phyloP scores from a whole-genome alignment of 2,329 filamentous ascomycete genomes.

The Fusarium cyanostomum region DNA sequence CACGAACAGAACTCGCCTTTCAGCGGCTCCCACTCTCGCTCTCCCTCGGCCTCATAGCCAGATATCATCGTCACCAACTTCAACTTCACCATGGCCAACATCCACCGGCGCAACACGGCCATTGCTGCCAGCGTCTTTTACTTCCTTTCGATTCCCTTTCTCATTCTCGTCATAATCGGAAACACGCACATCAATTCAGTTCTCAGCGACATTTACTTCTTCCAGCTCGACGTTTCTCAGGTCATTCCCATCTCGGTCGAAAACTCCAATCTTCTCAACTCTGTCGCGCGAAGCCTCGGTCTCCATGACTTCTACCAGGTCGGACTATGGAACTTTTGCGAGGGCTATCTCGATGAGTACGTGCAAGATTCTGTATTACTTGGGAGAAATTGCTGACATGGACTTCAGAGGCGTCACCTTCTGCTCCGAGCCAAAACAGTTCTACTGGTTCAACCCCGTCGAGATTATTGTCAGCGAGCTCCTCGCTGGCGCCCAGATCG shows the following conservation, averaged over 20 bases:
- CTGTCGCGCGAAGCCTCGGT: slow-evolving; percentile 84
- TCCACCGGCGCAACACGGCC: slow-evolving; percentile 65
- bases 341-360: slow-evolving; percentile 77
- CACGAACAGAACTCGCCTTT: slow-evolving; percentile 18
- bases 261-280: slow-evolving; percentile 81
- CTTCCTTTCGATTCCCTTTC: slow-evolving; percentile 77
- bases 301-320: slow-evolving; percentile 95
- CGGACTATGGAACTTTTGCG: slow-evolving; percentile 91
- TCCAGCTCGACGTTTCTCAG: slow-evolving; percentile 82
- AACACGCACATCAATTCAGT: slow-evolving; percentile 71
- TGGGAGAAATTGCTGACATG: slow-evolving; percentile 49
- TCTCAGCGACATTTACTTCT: slow-evolving; percentile 80
- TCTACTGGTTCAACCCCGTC: slow-evolving; percentile 95
- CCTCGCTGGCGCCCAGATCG: slow-evolving; percentile 83
- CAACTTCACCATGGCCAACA: slow-evolving; percentile 35
- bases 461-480: slow-evolving; percentile 82
- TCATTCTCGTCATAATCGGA: slow-evolving; percentile 82
- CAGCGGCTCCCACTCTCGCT: slow-evolving; percentile 11
- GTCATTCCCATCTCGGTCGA: slow-evolving; percentile 79
- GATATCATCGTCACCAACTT: too few species aligned
- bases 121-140: slow-evolving; percentile 75
- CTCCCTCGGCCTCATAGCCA: background rate
- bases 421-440: slow-evolving; percentile 74
- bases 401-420: slow-evolving; percentile 71
- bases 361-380: slow-evolving; percentile 27